Percentiles rank a stretch among this genome's conserved stretches.
These are phyloP conservation scores for Xylariaceae sp. DNA, from an alignment of 2,329 filamentous ascomycete species.

Conservation along the genomic window DNA sequence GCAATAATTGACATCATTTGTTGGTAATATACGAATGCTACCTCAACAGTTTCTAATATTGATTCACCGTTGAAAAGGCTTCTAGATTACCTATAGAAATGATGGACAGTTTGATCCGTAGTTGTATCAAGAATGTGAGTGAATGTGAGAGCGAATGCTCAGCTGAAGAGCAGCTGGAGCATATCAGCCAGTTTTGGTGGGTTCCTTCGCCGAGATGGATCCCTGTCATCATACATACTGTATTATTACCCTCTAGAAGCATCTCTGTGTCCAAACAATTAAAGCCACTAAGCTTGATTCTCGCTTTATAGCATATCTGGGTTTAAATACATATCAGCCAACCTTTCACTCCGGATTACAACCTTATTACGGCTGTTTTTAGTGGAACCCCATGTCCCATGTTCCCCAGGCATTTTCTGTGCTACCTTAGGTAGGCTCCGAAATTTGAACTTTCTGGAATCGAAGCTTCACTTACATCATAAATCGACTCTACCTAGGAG, in stretches of 20 bases:
- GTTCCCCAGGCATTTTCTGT: not conserved
- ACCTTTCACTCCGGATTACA: not conserved
- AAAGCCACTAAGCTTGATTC: not conserved
- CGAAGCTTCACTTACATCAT: constrained; percentile 31
- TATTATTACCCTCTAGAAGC: not conserved
- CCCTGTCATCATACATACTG: not conserved
- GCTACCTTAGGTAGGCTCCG: not conserved
- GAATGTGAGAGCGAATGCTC: not conserved
- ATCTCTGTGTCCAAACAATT: not conserved
- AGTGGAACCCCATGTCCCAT: not conserved
- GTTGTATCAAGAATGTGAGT: not conserved
- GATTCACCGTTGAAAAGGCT: not conserved
- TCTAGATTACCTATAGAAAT: not conserved
- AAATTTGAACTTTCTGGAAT: constrained; percentile 15
- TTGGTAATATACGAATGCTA: not conserved
- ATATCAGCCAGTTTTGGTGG: not conserved
- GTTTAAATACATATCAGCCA: not conserved
- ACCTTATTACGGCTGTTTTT: too few species aligned
- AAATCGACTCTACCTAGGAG: not conserved
- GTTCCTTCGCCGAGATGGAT: not conserved
- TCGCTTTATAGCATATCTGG: not conserved
- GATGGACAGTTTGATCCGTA: too few species aligned
- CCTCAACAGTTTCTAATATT: not conserved
- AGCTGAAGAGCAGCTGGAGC: not conserved
- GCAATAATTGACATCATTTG: not conserved